phyloP scores from a whole-genome alignment of 345 rosid species.

The Linum tenue region DNA sequence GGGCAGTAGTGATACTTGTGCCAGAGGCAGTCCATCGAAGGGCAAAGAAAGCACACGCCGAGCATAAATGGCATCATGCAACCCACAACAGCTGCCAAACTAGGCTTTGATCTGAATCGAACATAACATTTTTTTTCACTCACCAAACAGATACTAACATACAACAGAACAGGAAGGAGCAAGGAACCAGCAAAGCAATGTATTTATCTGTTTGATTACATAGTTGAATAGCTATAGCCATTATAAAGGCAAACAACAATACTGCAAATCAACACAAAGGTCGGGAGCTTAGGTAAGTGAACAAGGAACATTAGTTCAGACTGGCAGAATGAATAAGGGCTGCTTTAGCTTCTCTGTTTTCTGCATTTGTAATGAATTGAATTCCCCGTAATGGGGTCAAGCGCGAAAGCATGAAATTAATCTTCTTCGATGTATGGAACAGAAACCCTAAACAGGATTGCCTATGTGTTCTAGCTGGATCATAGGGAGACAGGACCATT shows the following conservation, averaged over 20 bases:
- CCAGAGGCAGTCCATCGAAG: conserved; percentile 98
- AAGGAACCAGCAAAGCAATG: neutral
- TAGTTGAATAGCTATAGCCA: neutral
- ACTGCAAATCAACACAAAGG: neutral
- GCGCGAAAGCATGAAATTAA: neutral
- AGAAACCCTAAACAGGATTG: too few relatives aligned
- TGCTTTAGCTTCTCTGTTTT: neutral
- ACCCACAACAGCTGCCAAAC: conserved; percentile 81
- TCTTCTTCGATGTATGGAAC: neutral
- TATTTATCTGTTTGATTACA: neutral
- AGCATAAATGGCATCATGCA: conserved; percentile 95
- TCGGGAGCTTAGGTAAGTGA: neutral
- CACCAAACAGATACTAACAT: neutral
- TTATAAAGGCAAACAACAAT: neutral
- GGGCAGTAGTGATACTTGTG: conserved; percentile 93
- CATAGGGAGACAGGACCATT: too few relatives aligned
- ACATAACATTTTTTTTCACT: neutral
- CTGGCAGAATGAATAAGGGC: neutral
- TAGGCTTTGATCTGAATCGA: conserved; percentile 67
- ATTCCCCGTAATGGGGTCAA: neutral
- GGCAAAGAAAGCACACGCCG: conserved; percentile 84
- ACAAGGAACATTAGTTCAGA: neutral
- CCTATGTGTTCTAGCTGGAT: too few relatives aligned
- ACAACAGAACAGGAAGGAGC: neutral
- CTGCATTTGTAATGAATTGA: neutral